Base-by-base conservation (phyloP, 495 filamentous ascomycete genomes). In the Daldinia decipiens region DNA sequence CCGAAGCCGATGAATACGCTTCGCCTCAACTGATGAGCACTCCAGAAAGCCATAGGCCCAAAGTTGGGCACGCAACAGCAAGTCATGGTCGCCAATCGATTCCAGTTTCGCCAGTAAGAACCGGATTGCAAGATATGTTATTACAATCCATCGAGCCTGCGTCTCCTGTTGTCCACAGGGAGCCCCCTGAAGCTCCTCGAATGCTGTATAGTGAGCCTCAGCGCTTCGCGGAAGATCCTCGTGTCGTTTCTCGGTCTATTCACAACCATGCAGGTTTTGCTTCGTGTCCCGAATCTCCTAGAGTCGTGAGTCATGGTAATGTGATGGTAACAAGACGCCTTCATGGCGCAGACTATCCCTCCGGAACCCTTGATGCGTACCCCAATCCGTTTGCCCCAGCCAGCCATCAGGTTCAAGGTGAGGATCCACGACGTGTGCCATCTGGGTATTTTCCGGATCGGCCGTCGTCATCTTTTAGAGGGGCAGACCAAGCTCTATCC, bases 91-190 rank as follows among this genome's bases (percentile, higher is more conserved):
- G 68, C 26, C 43, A 67, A 38, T 59, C 67, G n/a, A 31, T 34
- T 56, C 55, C 70, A 50, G 21, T 75, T 19, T 70, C 70, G 40
- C 67, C 70, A 43, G 60, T 71, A 54, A 72, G 68, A 62, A 17
- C 68, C 52, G 62, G 68, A 26, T 67, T 77, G 27, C 70, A 77
- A 55, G 75, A 77, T 67, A 69, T 76, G 75, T 19, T 76, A 12
- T 29, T 77, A 26, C 73, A 65, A 58, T 77, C 75, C 58, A 71
- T 77, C 71, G 75, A 77, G 53, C 70, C 75, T 60, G 43, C 62
- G 24, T 77, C 75, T 34, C 75, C 75, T 9, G 39, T 52, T 45
- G 52, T 43, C 11, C 40, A 57, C 6, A 74, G 31, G 21, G 56
- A 50, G 17, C 9, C 36, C 43, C 62, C 55, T 29, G 55, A 66